These are phyloP conservation scores for Torulaspora franciscae DNA, from an alignment of 805 yeast species.

Conservation along the genomic window DNA sequence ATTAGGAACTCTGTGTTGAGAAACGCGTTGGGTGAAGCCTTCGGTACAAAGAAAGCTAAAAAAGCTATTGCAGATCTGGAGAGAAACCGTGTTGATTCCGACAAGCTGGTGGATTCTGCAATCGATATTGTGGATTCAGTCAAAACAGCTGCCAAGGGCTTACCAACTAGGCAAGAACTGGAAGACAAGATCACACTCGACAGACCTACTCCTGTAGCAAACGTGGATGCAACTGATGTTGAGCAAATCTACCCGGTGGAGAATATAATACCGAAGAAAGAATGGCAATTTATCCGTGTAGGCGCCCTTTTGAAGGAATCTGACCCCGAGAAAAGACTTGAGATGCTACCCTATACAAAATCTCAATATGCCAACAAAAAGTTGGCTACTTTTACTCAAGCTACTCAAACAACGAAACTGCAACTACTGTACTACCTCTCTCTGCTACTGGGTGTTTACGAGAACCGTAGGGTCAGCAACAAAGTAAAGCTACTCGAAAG, in stretches of 20 bases:
- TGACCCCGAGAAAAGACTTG: slow-evolving; percentile 47
- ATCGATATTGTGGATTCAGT: slow-evolving; percentile 79
- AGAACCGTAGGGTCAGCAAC: slow-evolving; percentile 60
- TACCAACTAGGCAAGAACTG: slow-evolving; percentile 70
- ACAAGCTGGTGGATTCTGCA: slow-evolving; percentile 66
- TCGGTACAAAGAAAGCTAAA: slow-evolving; percentile 95
- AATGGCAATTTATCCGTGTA: slow-evolving; percentile 59
- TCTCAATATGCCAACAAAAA: slow-evolving; percentile 53
- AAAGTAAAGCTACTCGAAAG: slow-evolving; percentile 54
- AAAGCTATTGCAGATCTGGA: slow-evolving; percentile 77
- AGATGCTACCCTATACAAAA: slow-evolving; percentile 56
- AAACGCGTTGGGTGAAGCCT: slow-evolving; percentile 86
- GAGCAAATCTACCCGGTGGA: slow-evolving; percentile 76
- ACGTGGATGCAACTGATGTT: slow-evolving; percentile 73
- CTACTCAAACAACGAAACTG: slow-evolving; percentile 50
- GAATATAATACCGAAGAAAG: slow-evolving; percentile 63
- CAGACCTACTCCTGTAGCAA: slow-evolving; percentile 78
- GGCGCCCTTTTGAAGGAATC: slow-evolving; percentile 54
- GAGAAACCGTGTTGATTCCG: slow-evolving; percentile 83
- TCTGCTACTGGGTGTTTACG: slow-evolving; percentile 72
- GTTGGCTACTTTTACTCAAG: slow-evolving; percentile 39
- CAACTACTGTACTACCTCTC: slow-evolving; percentile 79
- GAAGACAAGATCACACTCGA: slow-evolving; percentile 52
- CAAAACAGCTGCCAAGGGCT: slow-evolving; percentile 56
- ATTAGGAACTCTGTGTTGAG: slow-evolving; percentile 54